Conservation (phyloP, 1,284 basidiomycete species). For the Veloboletus limbatus region DNA sequence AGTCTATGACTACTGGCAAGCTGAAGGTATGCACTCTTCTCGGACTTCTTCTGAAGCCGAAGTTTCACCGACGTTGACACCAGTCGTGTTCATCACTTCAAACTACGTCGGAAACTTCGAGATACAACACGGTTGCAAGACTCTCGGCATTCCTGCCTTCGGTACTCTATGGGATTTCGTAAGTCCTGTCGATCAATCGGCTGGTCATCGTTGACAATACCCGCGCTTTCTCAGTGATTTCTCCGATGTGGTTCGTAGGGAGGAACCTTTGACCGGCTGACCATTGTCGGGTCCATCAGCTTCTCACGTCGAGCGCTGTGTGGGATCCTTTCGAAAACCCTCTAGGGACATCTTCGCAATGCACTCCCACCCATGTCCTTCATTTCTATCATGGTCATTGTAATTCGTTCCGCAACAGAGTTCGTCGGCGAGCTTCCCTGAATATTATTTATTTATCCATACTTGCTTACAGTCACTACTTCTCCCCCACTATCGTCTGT, state of each 20-base stretch:
- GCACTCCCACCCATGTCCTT: background rate
- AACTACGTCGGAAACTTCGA: conserved; percentile 71
- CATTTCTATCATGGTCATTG: background rate
- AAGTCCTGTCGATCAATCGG: conserved; percentile 32
- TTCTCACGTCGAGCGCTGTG: conserved; percentile 7
- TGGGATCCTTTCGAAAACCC: conserved; percentile 7
- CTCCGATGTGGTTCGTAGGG: background rate
- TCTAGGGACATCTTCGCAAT: background rate
- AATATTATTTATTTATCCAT: conserved; percentile 11
- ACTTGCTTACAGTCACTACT: background rate
- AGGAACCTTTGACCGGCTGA: background rate
- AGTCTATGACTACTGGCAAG: conserved; percentile 60
- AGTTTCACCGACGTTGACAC: conserved; percentile 8
- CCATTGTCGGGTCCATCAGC: background rate
- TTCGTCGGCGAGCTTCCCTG: conserved; percentile 5
- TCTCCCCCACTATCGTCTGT: background rate
- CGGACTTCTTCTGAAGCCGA: background rate
- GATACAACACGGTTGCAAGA: conserved; percentile 77
- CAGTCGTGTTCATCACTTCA: conserved; percentile 76
- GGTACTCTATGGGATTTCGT: conserved; percentile 74
- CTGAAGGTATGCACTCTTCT: conserved; percentile 50
- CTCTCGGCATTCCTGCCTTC: conserved; percentile 66
- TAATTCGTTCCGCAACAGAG: conserved; percentile 1
- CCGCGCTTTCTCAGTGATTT: conserved; percentile 21
- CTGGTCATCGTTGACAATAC: conserved; percentile 4